Evolutionary conservation across 805 yeast genomes (phyloP).

Genomic region (Starmerella tilneyi): DNA sequence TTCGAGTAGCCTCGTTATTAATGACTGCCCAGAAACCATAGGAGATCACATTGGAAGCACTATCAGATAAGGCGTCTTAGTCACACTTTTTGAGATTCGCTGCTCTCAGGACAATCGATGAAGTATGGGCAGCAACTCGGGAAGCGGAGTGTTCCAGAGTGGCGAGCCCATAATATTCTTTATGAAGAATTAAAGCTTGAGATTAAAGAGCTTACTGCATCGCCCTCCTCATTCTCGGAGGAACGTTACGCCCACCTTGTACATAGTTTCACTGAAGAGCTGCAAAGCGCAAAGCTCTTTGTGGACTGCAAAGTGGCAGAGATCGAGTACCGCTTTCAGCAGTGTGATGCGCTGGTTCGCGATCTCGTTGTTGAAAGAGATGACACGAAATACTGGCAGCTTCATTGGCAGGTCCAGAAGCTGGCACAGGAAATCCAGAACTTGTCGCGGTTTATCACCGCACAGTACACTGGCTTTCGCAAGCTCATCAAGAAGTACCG

Average conservation of each 20-base stretch:
- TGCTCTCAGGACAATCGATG: conserved; percentile 37
- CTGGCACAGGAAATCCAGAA: conserved; percentile 48
- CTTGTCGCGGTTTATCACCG: conserved; percentile 56
- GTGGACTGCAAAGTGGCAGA: conserved; percentile 61
- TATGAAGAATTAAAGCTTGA: conserved; percentile 64
- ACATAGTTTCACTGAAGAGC: conserved; percentile 20
- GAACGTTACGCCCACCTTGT: conserved; percentile 14
- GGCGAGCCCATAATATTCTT: conserved; percentile 76
- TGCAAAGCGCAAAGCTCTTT: conserved; percentile 40
- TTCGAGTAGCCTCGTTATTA: too few relatives aligned
- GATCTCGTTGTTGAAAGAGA: conserved; percentile 9
- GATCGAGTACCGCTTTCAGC: conserved; percentile 42
- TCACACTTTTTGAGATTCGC: not conserved
- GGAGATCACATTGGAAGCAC: too few relatives aligned
- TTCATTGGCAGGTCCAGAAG: conserved; percentile 34
- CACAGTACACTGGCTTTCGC: conserved; percentile 62
- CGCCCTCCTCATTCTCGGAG: conserved; percentile 8
- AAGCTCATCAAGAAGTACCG: conserved; percentile 63
- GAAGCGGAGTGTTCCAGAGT: conserved; percentile 72
- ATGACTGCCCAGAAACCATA: too few relatives aligned
- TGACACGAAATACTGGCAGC: conserved; percentile 17
- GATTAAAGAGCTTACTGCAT: conserved; percentile 47
- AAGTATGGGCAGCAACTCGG: conserved; percentile 74
- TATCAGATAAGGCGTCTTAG: too few relatives aligned
- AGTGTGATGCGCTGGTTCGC: conserved; percentile 33